Evolutionary conservation across 306 rosid species (phyloP).

Genomic region (Dalbergia oliveri): DNA sequence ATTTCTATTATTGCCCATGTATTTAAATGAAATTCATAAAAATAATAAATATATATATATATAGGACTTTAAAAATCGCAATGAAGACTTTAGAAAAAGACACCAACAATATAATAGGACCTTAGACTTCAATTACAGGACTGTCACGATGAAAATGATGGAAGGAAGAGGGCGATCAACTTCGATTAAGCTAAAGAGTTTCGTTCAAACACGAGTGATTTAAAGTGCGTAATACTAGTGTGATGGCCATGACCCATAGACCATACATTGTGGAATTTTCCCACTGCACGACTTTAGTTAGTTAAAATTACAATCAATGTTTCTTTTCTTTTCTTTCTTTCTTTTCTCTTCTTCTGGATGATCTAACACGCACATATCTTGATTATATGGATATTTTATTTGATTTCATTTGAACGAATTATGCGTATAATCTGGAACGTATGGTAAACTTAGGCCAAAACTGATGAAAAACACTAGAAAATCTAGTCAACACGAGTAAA

Average conservation of each 20-base stretch:
- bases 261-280: neutral
- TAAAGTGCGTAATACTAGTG: neutral
- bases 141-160: conserved; percentile 24
- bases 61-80: too few relatives aligned
- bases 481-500: conserved; percentile 26
- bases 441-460: neutral
- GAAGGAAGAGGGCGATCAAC: neutral
- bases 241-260: conserved; percentile 4
- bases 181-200: conserved; percentile 42
- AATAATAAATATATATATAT: too few relatives aligned
- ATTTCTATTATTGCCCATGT: too few relatives aligned
- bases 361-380: neutral
- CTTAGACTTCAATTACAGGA: conserved; percentile 6
- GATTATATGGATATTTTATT: neutral
- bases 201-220: conserved; percentile 51
- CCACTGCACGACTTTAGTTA: conserved; percentile 30
- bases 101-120: neutral
- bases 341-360: neutral
- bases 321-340: neutral
- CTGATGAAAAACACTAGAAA: neutral
- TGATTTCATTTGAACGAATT: neutral
- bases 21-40: too few relatives aligned
- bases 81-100: neutral
- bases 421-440: neutral
- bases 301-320: conserved; percentile 49